These are phyloP conservation scores for Paralagenidium karlingii DNA, from an alignment of 352 stramenopile species.

Conservation along the genomic window DNA sequence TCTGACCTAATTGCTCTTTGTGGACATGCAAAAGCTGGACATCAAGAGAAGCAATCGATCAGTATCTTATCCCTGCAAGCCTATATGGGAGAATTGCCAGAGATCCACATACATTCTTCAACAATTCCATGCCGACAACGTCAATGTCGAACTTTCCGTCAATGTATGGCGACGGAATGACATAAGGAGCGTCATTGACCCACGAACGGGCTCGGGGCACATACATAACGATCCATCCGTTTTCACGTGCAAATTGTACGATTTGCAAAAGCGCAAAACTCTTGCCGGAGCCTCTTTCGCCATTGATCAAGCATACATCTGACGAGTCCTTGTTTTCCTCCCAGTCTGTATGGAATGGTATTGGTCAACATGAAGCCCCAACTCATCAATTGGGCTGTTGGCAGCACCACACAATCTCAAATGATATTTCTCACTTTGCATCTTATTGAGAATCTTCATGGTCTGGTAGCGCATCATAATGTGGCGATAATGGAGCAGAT, in stretches of 20 bases:
- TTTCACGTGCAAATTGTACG: conserved; percentile 78
- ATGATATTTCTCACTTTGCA: conserved; percentile 31
- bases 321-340: conserved; percentile 27
- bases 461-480: conserved; percentile 76
- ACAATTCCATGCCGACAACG: conserved; percentile 57
- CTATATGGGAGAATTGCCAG: no score
- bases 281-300: conserved; percentile 72
- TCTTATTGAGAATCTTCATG: conserved; percentile 52
- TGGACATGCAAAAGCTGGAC: conserved; percentile 65
- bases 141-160: conserved; percentile 82
- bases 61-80: neutral
- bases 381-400: no score
- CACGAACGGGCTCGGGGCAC: conserved; percentile 63
- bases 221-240: conserved; percentile 78
- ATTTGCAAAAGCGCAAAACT: conserved; percentile 78
- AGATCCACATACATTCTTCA: no score
- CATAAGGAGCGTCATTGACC: conserved; percentile 68
- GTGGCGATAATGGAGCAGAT: conserved; percentile 71
- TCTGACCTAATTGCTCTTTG: conserved; percentile 42
- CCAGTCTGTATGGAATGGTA: conserved; percentile 23
- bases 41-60: neutral
- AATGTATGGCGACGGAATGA: conserved; percentile 70
- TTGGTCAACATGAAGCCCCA: neutral
- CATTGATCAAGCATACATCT: conserved; percentile 61
- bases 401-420: no score